A percentile compares a stretch with the other conserved stretches of the same genome.
These are phyloP conservation scores for Globisporangium spiculum DNA, from an alignment of 352 stramenopile genomes.

Conservation along the genomic window DNA sequence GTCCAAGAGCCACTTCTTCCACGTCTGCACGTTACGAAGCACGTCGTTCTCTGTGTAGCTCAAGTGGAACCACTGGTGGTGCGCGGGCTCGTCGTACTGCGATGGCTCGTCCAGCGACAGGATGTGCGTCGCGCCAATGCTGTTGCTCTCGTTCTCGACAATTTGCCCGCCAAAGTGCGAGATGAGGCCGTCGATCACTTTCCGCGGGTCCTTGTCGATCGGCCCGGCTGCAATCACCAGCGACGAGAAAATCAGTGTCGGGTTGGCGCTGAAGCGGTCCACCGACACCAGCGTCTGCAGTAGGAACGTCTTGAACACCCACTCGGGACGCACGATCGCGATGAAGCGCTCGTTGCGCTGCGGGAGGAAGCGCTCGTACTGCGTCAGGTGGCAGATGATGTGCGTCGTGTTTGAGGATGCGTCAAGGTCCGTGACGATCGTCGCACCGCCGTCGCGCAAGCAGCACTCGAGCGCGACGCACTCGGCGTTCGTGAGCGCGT, in stretches of 20 bases:
- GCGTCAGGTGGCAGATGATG: constrained; percentile 64
- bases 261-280: constrained; percentile 77
- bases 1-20: constrained; percentile 39
- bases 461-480: constrained; percentile 53
- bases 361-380: constrained; percentile 46
- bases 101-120: constrained; percentile 55
- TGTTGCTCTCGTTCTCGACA: constrained; percentile 48
- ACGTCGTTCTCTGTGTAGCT: constrained; percentile 48
- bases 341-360: constrained; percentile 67
- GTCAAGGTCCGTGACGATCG: constrained; percentile 32
- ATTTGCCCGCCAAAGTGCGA: constrained; percentile 79
- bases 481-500: constrained; percentile 35
- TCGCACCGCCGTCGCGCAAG: constrained; percentile 59
- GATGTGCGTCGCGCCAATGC: constrained; percentile 62
- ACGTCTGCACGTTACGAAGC: constrained; percentile 32
- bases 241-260: constrained; percentile 70
- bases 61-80: constrained; percentile 42
- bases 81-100: constrained; percentile 28
- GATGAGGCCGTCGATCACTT: constrained; percentile 79
- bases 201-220: constrained; percentile 77
- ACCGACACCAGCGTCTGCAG: constrained; percentile 59
- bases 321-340: constrained; percentile 71
- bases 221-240: constrained; percentile 66
- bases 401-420: constrained; percentile 41
- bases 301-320: constrained; percentile 74